Percentiles rank a stretch among this genome's conserved stretches.
phyloP scores from a whole-genome alignment of 2,329 filamentous ascomycete genomes.

The Chaetomium olivaceum region DNA sequence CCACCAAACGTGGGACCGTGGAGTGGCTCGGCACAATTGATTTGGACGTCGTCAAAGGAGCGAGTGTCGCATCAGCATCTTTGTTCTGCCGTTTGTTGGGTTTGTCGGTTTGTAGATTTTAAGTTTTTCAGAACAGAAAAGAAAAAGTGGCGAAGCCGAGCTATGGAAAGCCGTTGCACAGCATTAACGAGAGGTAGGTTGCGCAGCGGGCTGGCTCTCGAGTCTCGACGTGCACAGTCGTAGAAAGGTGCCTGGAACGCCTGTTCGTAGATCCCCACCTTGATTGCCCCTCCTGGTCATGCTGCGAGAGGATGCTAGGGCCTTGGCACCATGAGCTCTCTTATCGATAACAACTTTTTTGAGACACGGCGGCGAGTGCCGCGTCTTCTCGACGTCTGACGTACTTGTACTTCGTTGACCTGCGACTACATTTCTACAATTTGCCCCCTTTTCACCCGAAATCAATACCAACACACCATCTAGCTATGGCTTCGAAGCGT shows the following conservation, averaged over 20 bases:
- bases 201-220: neutral
- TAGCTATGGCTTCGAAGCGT: conserved; percentile 26
- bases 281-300: conserved; percentile 1
- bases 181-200: neutral
- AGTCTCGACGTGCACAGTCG: neutral
- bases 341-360: conserved; percentile 23
- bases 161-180: neutral
- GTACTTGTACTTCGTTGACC: neutral
- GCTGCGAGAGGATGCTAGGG: too few species aligned
- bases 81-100: conserved; percentile 1
- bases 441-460: neutral
- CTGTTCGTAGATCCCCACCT: neutral
- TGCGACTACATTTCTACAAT: neutral
- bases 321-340: neutral
- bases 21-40: neutral
- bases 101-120: too few species aligned
- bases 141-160: neutral
- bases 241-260: neutral
- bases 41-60: conserved; percentile 11
- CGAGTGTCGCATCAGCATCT: conserved; percentile 5
- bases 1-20: neutral
- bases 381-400: neutral
- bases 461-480: neutral
- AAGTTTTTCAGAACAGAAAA: neutral
- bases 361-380: neutral